Evolutionary conservation across 2,329 filamentous ascomycete species (phyloP), one percentile per base, ranked within the genome.

Genomic region (Aspergillus eucalypticola): DNA sequence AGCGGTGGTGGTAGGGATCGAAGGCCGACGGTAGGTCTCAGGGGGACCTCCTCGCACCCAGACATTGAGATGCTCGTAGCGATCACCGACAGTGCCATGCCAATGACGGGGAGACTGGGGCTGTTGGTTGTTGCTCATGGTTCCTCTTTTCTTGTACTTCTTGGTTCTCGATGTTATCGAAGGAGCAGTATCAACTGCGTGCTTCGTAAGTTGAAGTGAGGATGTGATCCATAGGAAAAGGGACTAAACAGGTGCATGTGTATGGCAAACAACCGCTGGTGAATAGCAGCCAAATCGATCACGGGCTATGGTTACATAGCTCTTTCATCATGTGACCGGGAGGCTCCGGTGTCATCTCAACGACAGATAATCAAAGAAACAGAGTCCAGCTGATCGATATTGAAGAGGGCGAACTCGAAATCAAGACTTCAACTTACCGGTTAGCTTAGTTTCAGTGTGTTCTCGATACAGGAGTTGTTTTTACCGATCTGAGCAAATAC

Each of bases 1-100:
- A 29, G 70, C 66, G 1, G 67, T 63, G 21, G 59, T 25, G 2
- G 60, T 42, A 13, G 59, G 49, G 57, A 46, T 32, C 23, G 69
- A 69, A 11, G 72, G 68, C 6, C 64, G 66, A 50, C 67, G 70
- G 15, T 62, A 64, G 29, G 50, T 19, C 41, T 60, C 54, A 2
- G 65, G 41, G 41, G 61, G 59, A 17, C 74, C 75, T 27, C 75
- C 75, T 29, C 56, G 63, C 58, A 73, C 69, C 74, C 73, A 76
- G 60, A 73, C 72, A 53, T 75, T 76, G 41, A 63, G 67, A 52
- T 75, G 75, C 49, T 76, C 71, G 60, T 76, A 60, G 55, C 75
- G 72, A 50, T 75, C 62, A 32, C 74, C 75, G 32, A 68, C 13
- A 13, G 3, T 59, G 51, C 74, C 75, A 61, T 75, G 72, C 74